These are phyloP conservation scores for Apophysomyces ossiformis DNA, from an alignment of 371 early-diverging fungal genomes.

Conservation along the genomic window DNA sequence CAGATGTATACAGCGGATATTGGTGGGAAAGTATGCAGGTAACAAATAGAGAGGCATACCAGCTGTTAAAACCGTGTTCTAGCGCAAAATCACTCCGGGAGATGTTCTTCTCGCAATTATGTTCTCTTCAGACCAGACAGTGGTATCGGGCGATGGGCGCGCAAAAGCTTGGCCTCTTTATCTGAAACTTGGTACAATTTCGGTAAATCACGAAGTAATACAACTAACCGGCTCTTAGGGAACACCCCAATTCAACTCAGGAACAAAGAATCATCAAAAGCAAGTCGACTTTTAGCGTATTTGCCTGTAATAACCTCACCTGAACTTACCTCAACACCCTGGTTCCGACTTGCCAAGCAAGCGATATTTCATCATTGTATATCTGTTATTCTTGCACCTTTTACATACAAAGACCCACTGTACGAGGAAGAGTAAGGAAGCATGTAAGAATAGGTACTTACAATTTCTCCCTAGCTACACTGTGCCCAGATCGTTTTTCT, in stretches of 20 bases:
- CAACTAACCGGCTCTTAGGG: not conserved
- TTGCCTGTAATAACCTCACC: not conserved
- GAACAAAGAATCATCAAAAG: not conserved
- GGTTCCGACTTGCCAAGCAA: too few species aligned
- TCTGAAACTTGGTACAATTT: conserved; percentile 10
- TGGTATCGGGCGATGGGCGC: not conserved
- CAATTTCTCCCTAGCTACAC: too few species aligned
- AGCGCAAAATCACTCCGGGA: not conserved
- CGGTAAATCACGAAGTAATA: not conserved
- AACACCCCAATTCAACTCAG: conserved; percentile 3
- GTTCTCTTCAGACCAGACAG: conserved; percentile 7
- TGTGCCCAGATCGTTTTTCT: too few species aligned
- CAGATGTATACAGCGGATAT: not conserved
- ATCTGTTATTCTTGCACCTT: too few species aligned
- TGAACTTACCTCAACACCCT: too few species aligned
- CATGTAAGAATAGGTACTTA: too few species aligned
- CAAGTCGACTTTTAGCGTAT: conserved; percentile 12
- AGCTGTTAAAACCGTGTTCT: not conserved
- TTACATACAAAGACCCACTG: too few species aligned
- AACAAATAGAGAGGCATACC: not conserved
- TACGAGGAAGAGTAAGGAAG: too few species aligned
- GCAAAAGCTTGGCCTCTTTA: conserved; percentile 7
- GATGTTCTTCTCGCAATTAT: conserved; percentile 3
- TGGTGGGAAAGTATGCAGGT: conserved; percentile 1
- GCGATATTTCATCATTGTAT: too few species aligned